Percentiles rank a stretch among this genome's conserved stretches.
These are phyloP conservation scores for Auxenochlorella protothecoides DNA, from an alignment of 139 green algal genomes.

Conservation along the genomic window DNA sequence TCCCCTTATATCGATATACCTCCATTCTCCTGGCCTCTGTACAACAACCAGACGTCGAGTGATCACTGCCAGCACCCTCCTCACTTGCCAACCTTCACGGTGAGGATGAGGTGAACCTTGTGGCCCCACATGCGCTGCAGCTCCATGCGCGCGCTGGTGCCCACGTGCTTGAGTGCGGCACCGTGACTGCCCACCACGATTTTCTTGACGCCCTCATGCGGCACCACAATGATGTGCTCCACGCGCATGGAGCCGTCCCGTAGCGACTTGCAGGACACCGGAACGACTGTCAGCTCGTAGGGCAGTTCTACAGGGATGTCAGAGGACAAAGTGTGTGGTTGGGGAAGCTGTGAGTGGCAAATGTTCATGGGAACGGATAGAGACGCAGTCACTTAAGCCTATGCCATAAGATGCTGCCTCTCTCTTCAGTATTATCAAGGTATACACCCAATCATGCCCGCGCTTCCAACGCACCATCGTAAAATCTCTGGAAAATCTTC, in stretches of 20 bases:
- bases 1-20: too few species aligned
- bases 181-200: constrained; percentile 34
- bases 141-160: constrained; percentile 9
- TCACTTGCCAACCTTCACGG: constrained; percentile 14
- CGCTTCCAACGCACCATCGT: constrained; percentile 12
- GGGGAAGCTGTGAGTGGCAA: neutral
- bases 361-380: neutral
- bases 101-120: constrained; percentile 21
- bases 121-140: constrained; percentile 14
- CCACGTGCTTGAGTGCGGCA: constrained; percentile 13
- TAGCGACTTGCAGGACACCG: constrained; percentile 6
- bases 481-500: constrained; percentile 35
- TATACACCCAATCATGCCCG: neutral
- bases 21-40: too few species aligned
- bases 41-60: too few species aligned
- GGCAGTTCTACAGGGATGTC: constrained; percentile 20
- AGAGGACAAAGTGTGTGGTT: neutral
- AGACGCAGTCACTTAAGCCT: too few species aligned
- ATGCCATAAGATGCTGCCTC: too few species aligned
- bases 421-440: neutral
- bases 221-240: constrained; percentile 31
- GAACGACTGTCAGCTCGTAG: constrained; percentile 12
- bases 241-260: constrained; percentile 19
- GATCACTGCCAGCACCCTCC: too few species aligned
- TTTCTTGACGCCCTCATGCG: constrained; percentile 7